Evolutionary conservation across 2,329 filamentous ascomycete genomes (phyloP).

Genomic region (Paecilomyces formosus): DNA sequence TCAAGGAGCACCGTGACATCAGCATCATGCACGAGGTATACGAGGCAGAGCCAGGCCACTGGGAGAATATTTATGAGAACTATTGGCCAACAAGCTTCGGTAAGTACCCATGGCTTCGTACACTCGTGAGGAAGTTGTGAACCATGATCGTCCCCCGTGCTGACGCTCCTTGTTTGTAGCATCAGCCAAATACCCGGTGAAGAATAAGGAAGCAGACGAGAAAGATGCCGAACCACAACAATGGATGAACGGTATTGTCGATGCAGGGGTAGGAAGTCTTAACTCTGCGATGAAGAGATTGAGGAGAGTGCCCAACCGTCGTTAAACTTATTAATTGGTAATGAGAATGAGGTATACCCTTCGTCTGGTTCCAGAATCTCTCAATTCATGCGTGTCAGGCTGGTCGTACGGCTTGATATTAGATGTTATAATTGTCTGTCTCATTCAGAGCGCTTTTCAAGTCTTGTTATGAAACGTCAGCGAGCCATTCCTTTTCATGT

Average conservation of each 20-base stretch:
- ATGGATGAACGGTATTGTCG: not conserved
- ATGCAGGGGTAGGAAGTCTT: not conserved
- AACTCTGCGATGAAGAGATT: not conserved
- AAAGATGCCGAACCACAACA: not conserved
- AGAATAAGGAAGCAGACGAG: not conserved
- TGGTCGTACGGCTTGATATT: no score
- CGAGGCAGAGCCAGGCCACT: conserved; percentile 35
- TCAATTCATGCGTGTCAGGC: no score
- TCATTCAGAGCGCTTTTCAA: no score
- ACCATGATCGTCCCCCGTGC: not conserved
- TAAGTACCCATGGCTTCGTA: not conserved
- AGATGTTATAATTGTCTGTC: no score
- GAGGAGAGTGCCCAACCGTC: not conserved
- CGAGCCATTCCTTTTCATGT: no score
- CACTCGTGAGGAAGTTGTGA: conserved; percentile 11
- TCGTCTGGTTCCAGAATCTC: no score
- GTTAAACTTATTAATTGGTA: not conserved
- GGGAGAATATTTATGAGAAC: conserved; percentile 48
- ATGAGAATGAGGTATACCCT: no score
- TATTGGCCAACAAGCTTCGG: conserved; percentile 8
- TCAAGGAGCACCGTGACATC: conserved; percentile 32
- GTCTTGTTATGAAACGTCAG: no score
- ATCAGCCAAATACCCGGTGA: not conserved
- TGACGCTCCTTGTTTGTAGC: not conserved
- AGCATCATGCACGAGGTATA: conserved; percentile 52